Base-by-base conservation (phyloP, 352 stramenopile genomes). In the Phytophthora agathidicida region DNA sequence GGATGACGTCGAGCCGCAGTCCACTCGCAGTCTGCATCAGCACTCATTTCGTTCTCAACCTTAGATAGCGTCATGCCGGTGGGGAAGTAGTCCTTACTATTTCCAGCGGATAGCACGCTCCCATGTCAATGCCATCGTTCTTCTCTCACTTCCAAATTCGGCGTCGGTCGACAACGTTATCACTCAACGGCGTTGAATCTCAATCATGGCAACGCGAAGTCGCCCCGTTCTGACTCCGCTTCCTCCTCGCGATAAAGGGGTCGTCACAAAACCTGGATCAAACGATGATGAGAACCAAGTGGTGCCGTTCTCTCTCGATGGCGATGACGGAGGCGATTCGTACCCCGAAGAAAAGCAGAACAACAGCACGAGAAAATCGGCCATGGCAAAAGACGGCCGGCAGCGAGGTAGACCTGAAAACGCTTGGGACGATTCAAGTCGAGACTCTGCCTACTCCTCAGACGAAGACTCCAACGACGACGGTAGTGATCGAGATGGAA, bases 221-320 rank as follows among this genome's bases (percentile, higher is more conserved):
- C 55, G 54, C 17, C 19, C 60, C 48, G 37, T 65, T 10, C 11
- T 71, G 37, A 52, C 53, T 7, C 54, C 60, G 4, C 42, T 66
- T 8, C 35, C 62, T 7, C 44, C 55, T 58, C 62, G 62, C 3
- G 44, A 65, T 16, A 56, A 64, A 51, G 45, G 39, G 16, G 26
- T 53, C 17, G 3, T 36, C 17, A 27, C 17, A 5, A 63, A 63
- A 38, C 10, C 24, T 13, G 13, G 10, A 23, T 55, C 42, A 8
- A 48, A n/a, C 36, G 68, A 73, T 8, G 64, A 77, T n/a, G 64
- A 82, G 41, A 88, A 86, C 60, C 78, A 91, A 33, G 81, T 91
- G 20, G 56, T 83, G 7, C 78, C 76, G 5, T 91, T 89, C 49
- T 52, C 70, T 2, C 23, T 86, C 19, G 79, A 87, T 43, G 69